These are phyloP conservation scores for Sarcomyxa edulis DNA, from an alignment of 768 basidiomycete genomes.

Conservation along the genomic window DNA sequence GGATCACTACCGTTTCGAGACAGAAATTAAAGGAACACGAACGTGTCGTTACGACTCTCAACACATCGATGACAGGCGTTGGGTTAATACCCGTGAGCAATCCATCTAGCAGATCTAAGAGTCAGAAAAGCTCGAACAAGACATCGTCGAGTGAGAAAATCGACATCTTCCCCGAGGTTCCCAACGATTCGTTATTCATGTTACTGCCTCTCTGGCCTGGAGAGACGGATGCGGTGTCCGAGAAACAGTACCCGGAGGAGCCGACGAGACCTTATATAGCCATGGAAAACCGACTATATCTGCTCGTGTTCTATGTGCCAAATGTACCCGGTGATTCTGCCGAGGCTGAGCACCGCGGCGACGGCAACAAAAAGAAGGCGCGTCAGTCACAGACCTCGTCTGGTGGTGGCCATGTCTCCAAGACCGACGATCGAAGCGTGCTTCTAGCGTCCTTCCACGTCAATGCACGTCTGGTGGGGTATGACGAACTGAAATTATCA, in stretches of 20 bases:
- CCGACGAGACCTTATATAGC: conserved; percentile 33
- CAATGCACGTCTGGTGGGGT: conserved; percentile 67
- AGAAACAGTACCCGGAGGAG: conserved; percentile 11
- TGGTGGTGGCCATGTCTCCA: conserved; percentile 14
- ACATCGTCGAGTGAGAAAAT: conserved; percentile 12
- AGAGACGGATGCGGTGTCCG: conserved; percentile 50
- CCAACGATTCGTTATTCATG: conserved; percentile 73
- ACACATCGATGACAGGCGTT: conserved; percentile 75
- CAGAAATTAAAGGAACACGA: conserved; percentile 64
- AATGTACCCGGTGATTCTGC: conserved; percentile 2
- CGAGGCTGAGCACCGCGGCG: no score
- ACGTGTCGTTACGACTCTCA: conserved; percentile 63
- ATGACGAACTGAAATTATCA: conserved; percentile 66
- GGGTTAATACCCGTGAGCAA: conserved; percentile 60
- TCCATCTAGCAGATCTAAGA: conserved; percentile 15
- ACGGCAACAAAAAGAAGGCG: conserved; percentile 9
- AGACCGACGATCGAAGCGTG: conserved; percentile 42
- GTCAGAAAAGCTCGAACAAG: conserved; percentile 21
- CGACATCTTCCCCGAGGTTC: conserved; percentile 52
- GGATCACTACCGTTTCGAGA: conserved; percentile 63
- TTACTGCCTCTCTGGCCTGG: conserved; percentile 81
- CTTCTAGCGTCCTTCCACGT: conserved; percentile 65
- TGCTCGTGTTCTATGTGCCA: conserved; percentile 74
- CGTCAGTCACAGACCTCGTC: conserved; percentile 16
- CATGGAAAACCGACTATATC: conserved; percentile 55